Conservation (phyloP, 768 basidiomycete genomes). For the Leccinum aurantiacum region DNA sequence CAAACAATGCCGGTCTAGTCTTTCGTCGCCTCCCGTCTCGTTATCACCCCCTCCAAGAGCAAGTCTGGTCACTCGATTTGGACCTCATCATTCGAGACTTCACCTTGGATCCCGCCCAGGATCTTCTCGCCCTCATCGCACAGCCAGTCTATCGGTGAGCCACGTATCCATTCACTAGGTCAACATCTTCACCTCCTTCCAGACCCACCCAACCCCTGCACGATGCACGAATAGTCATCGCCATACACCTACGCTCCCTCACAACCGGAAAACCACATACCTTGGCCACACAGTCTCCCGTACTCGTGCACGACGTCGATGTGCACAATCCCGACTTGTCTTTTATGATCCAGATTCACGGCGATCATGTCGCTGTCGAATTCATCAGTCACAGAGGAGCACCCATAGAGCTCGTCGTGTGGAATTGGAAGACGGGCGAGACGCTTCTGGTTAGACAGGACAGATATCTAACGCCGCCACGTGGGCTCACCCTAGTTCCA, state of each 20-base stretch:
- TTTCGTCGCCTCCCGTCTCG: conserved; percentile 53
- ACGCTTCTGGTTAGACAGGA: conserved; percentile 45
- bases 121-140: conserved; percentile 57
- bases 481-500: conserved; percentile 1
- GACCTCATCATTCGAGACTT: conserved; percentile 52
- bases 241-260: conserved; percentile 47
- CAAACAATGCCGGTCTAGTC: conserved; percentile 28
- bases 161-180: not conserved
- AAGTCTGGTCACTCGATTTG: conserved; percentile 43
- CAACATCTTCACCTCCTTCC: conserved; percentile 5
- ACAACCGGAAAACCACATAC: conserved; percentile 48
- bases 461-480: not conserved
- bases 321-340: conserved; percentile 25
- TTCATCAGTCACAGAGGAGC: conserved; percentile 36
- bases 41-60: conserved; percentile 45
- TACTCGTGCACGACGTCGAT: conserved; percentile 31
- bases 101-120: conserved; percentile 64
- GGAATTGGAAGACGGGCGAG: conserved; percentile 66
- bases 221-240: conserved; percentile 19
- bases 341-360: conserved; percentile 56
- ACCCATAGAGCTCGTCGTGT: conserved; percentile 52
- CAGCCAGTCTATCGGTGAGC: conserved; percentile 36
- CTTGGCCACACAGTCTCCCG: conserved; percentile 35
- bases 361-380: conserved; percentile 51
- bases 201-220: conserved; percentile 11